Evolutionary conservation across 805 yeast species (phyloP), one percentile per base, ranked within the genome.

Genomic region (Candida xiaguanensis): DNA sequence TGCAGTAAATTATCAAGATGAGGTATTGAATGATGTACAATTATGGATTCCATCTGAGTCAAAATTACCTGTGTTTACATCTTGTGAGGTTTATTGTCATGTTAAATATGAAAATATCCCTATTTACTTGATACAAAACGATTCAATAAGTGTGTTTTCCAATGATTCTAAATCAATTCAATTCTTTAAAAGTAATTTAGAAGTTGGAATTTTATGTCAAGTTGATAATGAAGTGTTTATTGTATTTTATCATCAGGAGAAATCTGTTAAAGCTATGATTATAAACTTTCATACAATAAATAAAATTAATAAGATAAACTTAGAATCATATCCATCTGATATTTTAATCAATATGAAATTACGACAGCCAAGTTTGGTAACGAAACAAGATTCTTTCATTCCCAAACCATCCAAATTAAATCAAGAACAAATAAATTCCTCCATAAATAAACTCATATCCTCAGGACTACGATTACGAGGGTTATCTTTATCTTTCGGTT

Each of bases 401-500:
- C 58, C 2, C 48, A 56, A 7, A 45, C 48, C 28, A 38, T 46
- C 2, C 42, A 53, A n/a, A 8, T 51, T 47, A 9, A 51, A 58
- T 26, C 48, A 49, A 17, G 67, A 60, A 19, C 67, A 67, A 35
- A 50, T 63, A 26, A 51, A 59, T 34, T 61, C 51, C 41, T 61
- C 63, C 11, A 48, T 67, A 18, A 58, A 52, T 39, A 61, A 63
- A 42, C 47, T 66, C 8, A 57, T 67, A 12, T 51, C 61, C n/a
- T 64, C 72, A 13, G 74, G 73, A 7, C 51, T 69, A 15, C 53
- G 74, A 38, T 56, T 69, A 11, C 55, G 74, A 29, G 74, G 73
- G 5, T 48, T 67, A 24, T 52, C 63, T 12, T 48, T 55, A 3
- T 44, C 50, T 38, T 41, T 45, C 19, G 41, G 49, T 14, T 44